Conservation (phyloP, 1,139 yeast species). For the Barnettozyma hawaiiensis region DNA sequence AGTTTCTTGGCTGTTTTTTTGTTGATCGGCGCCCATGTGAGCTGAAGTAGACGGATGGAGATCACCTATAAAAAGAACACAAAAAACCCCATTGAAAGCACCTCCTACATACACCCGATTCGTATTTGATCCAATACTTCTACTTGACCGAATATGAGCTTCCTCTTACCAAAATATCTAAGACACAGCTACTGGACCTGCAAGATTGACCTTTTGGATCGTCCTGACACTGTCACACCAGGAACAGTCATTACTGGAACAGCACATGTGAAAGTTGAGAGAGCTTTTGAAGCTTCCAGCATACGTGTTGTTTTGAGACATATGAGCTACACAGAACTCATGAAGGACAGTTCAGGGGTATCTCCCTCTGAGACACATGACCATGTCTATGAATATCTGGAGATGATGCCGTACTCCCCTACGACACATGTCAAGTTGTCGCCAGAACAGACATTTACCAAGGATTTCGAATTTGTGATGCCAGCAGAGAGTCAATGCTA, state of each 20-base stretch:
- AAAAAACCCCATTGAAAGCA: too few species aligned
- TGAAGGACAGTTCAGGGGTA: neutral
- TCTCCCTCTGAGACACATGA: neutral
- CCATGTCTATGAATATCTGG: neutral
- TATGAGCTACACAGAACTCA: neutral
- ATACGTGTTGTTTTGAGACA: neutral
- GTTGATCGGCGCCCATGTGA: too few species aligned
- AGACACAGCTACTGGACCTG: neutral
- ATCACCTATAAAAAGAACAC: too few species aligned
- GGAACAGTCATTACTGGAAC: neutral
- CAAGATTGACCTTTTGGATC: neutral
- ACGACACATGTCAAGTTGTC: neutral
- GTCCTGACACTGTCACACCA: neutral
- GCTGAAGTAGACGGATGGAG: too few species aligned
- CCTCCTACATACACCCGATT: too few species aligned
- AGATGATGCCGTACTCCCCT: neutral
- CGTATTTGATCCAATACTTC: too few species aligned
- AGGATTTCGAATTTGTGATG: neutral
- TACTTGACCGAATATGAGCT: neutral
- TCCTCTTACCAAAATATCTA: neutral
- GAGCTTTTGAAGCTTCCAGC: neutral
- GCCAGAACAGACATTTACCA: neutral
- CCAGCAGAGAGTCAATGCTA: neutral
- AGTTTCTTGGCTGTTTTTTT: too few species aligned
- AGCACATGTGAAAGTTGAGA: neutral